These are phyloP conservation scores for Platismatia glauca DNA, from an alignment of 495 filamentous ascomycete species.

Conservation along the genomic window DNA sequence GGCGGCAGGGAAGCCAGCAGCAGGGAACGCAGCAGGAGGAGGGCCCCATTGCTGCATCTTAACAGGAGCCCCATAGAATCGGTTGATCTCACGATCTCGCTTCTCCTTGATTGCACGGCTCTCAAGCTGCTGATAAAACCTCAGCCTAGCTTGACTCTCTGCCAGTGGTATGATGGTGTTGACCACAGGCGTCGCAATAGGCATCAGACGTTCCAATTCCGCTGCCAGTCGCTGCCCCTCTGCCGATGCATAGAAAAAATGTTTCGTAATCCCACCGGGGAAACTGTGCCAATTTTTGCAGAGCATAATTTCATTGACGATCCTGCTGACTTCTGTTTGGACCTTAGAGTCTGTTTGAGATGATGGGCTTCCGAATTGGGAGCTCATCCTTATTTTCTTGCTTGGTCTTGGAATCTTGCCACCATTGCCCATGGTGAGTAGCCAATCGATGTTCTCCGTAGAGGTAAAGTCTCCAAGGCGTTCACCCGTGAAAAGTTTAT, in stretches of 20 bases:
- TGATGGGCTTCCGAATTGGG: background rate
- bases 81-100: background rate
- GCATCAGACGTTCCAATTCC: background rate
- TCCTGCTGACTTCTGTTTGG: background rate
- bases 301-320: background rate
- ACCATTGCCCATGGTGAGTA: background rate
- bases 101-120: background rate
- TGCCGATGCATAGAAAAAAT: background rate
- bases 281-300: background rate
- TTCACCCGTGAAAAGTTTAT: background rate
- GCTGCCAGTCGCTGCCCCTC: background rate
- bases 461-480: slow-evolving; percentile 1
- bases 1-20: background rate
- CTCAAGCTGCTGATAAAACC: slow-evolving; percentile 1
- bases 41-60: background rate
- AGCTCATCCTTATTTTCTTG: background rate
- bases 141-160: background rate
- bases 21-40: background rate
- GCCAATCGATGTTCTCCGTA: background rate
- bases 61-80: background rate
- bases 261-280: background rate
- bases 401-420: background rate
- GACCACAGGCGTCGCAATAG: background rate
- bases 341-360: background rate
- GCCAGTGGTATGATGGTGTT: background rate